Base-by-base conservation (phyloP, 768 basidiomycete species). In the Trametes meyenii region DNA sequence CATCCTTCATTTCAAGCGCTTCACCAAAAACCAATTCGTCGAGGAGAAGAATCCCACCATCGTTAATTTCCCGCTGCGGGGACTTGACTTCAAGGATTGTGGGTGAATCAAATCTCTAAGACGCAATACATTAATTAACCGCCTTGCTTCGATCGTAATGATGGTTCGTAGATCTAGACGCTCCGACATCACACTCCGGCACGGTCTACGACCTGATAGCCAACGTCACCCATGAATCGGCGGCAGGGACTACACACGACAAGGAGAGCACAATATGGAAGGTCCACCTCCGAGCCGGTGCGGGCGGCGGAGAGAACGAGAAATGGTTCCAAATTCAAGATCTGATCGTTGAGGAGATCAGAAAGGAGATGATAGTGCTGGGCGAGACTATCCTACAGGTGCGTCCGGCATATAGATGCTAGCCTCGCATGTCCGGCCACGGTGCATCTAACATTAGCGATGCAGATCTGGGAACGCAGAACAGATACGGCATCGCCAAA, bases 41-140 rank as follows among this genome's bases (percentile, higher is more conserved):
- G 96, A 98, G 74, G 97, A 99, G 75, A 97, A 97, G 76, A 99
- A 99, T 70, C 96, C 96, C 8, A 99, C 97, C 1, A 96, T 99
- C 62, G 92, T 99, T 67, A 99, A 96, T 71, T 99, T 97, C 70
- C 96, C 96, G 2, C 79, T 98, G 24, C 85, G 91, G 60, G 96
- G 96, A 3, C 83, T 98, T 19, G 96, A 99, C 74, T 89, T 99
- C 73, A 79, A 78, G 68, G 94, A 94, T 51, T 98, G 97, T 97
- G 73, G 69, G 94, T 79, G 8, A 39, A 52, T 43, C 48, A 38
- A 21, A 12, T 14, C 24, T 7, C 44, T 21, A 16, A 12, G 33
- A 21, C 17, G 26, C 38, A 24, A 50, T 46, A 23, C 17, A 17
- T 45, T 13, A 11, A 26, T 24, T 43, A 55, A n/a, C 24, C 29